These are phyloP conservation scores for Colletotrichum sp. DNA, from an alignment of 2,329 filamentous ascomycete genomes.

Conservation along the genomic window DNA sequence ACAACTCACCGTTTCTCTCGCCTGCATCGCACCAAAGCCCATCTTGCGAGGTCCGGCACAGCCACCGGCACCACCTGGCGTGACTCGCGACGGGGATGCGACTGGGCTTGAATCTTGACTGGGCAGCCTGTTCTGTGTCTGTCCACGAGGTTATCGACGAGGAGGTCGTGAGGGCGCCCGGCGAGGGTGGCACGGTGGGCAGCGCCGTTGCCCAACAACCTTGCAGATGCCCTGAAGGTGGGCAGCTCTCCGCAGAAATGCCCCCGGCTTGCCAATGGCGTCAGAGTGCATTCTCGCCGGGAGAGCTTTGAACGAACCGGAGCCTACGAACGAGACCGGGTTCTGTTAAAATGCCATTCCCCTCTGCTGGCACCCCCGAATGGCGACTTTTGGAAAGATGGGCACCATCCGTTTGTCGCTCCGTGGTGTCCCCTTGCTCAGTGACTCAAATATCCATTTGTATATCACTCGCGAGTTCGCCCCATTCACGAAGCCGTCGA, in stretches of 20 bases:
- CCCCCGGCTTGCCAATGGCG: conserved; percentile 19
- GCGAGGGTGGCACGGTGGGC: not conserved
- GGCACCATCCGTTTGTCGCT: conserved; percentile 27
- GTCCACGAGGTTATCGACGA: not conserved
- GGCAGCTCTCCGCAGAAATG: conserved; percentile 12
- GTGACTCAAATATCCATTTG: conserved; percentile 17
- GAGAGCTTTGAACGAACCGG: conserved; percentile 5
- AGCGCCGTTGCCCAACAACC: not conserved
- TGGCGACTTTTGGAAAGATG: conserved; percentile 27
- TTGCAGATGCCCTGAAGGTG: not conserved
- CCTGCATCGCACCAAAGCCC: not conserved
- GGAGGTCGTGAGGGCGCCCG: not conserved
- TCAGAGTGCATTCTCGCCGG: conserved; percentile 21
- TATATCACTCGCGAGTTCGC: conserved; percentile 19
- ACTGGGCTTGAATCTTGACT: not conserved
- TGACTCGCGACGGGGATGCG: conserved; percentile 15
- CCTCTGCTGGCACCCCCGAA: conserved; percentile 18
- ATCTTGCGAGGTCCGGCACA: not conserved
- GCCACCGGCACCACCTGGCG: conserved; percentile 14
- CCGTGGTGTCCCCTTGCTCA: conserved; percentile 29
- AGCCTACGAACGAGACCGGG: conserved; percentile 13
- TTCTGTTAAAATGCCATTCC: conserved; percentile 19
- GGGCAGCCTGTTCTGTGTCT: too few relatives aligned
- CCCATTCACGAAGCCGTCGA: conserved; percentile 8
- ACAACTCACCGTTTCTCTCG: conserved; percentile 7